phyloP scores from a whole-genome alignment of 2,329 filamentous ascomycete genomes.

The Diplodia seriata region DNA sequence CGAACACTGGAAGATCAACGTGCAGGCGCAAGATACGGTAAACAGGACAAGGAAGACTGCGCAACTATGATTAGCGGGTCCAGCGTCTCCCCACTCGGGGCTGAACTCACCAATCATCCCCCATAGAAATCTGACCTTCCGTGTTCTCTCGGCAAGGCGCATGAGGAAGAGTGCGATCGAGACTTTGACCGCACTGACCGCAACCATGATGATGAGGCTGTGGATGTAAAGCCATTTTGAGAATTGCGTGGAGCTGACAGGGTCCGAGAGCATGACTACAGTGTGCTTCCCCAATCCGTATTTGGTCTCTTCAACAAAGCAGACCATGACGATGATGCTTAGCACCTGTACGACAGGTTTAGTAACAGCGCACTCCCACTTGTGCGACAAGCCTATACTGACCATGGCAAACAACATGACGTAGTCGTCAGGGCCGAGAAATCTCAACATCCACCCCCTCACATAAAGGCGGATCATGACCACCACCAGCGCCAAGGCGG shows the following conservation, averaged over 20 bases:
- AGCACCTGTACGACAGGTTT: not conserved
- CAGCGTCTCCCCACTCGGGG: not conserved
- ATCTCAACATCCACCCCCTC: conserved; percentile 55
- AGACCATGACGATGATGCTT: conserved; percentile 42
- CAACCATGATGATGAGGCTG: conserved; percentile 56
- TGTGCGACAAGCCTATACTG: conserved; percentile 32
- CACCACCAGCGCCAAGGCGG: conserved; percentile 47
- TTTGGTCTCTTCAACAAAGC: conserved; percentile 54
- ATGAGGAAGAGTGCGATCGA: conserved; percentile 57
- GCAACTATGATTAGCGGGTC: not conserved
- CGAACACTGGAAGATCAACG: conserved; percentile 57
- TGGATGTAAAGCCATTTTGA: conserved; percentile 53
- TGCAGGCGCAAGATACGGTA: conserved; percentile 53
- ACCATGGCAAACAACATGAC: conserved; percentile 54
- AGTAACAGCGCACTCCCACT: not conserved
- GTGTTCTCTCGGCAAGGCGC: conserved; percentile 50
- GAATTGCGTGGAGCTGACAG: conserved; percentile 45
- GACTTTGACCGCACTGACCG: conserved; percentile 56
- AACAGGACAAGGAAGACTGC: conserved; percentile 53
- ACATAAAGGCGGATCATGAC: conserved; percentile 57
- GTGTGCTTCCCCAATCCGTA: conserved; percentile 58
- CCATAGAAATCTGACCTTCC: conserved; percentile 52
- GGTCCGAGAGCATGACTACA: conserved; percentile 43
- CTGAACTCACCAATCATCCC: conserved; percentile 50
- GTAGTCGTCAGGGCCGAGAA: conserved; percentile 59